These are phyloP conservation scores for Pochonia chlamydosporia DNA, from an alignment of 2,329 filamentous ascomycete genomes.

Conservation along the genomic window DNA sequence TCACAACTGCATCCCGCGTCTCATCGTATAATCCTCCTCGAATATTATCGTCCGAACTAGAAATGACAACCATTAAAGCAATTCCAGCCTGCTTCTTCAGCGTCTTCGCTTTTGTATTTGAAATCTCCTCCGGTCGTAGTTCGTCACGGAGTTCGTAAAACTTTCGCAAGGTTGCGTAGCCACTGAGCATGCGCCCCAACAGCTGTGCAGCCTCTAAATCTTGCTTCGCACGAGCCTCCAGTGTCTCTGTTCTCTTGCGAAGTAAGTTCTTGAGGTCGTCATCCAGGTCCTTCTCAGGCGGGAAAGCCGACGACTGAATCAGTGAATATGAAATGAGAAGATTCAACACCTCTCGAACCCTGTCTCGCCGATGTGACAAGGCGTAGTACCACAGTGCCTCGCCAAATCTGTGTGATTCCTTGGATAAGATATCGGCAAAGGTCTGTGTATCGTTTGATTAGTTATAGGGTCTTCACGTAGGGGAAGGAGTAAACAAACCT, in stretches of 20 bases:
- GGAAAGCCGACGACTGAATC: constrained; percentile 77
- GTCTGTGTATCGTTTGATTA: constrained; percentile 47
- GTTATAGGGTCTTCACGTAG: constrained; percentile 3
- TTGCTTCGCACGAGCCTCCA: constrained; percentile 65
- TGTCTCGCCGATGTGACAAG: constrained; percentile 69
- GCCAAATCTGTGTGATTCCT: constrained; percentile 72
- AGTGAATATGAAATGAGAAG: constrained; percentile 83
- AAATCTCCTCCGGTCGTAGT: constrained; percentile 20
- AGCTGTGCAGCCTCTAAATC: constrained; percentile 80
- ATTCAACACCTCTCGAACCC: constrained; percentile 80
- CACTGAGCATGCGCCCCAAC: constrained; percentile 79
- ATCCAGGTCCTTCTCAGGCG: constrained; percentile 66
- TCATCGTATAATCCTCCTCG: constrained; percentile 85
- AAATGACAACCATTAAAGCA: constrained; percentile 75
- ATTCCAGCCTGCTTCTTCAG: constrained; percentile 64
- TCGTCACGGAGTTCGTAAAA: constrained; percentile 85
- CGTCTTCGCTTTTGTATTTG: constrained; percentile 41
- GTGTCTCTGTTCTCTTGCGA: constrained; percentile 62
- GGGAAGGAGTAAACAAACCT: constrained; percentile 51
- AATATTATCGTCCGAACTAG: constrained; percentile 83
- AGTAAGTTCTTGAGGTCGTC: constrained; percentile 64
- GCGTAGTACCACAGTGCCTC: constrained; percentile 88
- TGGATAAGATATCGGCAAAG: constrained; percentile 73
- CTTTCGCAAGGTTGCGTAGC: constrained; percentile 83
- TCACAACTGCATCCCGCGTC: constrained; percentile 73